Evolutionary conservation across 257 asterid species (phyloP).

Genomic region (Penstemon barbatus): DNA sequence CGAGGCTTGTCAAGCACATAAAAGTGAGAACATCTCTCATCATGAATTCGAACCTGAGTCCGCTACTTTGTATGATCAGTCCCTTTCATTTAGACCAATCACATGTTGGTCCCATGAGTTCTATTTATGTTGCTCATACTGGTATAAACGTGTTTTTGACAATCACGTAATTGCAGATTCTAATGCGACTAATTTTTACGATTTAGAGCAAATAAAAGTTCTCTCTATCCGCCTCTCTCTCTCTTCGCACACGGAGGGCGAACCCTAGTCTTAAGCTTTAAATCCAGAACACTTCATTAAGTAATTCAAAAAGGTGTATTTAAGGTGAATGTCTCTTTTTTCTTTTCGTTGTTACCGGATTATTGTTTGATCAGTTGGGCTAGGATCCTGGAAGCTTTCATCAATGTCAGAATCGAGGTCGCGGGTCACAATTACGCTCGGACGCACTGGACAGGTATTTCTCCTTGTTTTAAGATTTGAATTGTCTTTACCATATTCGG

Average conservation of each 20-base stretch:
- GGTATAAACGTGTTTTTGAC: too few relatives aligned
- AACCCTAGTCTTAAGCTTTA: conserved; percentile 32
- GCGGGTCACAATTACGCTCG: conserved; percentile 80
- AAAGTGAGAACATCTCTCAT: too few relatives aligned
- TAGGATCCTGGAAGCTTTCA: conserved; percentile 25
- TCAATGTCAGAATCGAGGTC: conserved; percentile 75
- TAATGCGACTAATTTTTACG: background rate
- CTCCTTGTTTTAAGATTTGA: background rate
- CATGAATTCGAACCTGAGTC: too few relatives aligned
- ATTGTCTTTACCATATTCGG: background rate
- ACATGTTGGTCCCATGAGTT: too few relatives aligned
- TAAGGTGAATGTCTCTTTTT: background rate
- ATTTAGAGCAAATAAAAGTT: conserved; percentile 17
- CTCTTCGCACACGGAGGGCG: conserved; percentile 8
- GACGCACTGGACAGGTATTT: conserved; percentile 78
- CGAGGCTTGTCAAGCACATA: too few relatives aligned
- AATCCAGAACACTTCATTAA: conserved; percentile 10
- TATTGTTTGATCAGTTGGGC: conserved; percentile 21
- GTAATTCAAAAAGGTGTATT: background rate
- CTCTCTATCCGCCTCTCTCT: background rate
- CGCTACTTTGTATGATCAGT: too few relatives aligned
- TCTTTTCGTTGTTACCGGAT: background rate
- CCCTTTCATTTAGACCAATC: too few relatives aligned
- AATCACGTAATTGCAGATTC: too few relatives aligned
- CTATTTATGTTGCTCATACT: too few relatives aligned